These are phyloP conservation scores for Neurospora cerealis DNA, from an alignment of 495 filamentous ascomycete genomes.

Conservation along the genomic window DNA sequence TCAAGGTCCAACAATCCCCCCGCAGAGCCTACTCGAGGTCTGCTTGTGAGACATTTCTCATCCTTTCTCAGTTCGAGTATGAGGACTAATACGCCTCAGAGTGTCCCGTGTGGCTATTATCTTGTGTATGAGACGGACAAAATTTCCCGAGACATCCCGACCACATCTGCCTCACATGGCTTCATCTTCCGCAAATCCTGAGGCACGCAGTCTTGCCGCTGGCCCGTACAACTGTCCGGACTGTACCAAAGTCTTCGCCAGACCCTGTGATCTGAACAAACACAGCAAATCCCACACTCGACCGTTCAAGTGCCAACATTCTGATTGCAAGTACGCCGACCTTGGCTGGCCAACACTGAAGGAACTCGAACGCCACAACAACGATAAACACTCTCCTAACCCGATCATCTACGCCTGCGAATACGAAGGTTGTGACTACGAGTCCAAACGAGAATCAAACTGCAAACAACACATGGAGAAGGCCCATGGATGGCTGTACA, in stretches of 20 bases:
- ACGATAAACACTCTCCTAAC: constrained; percentile 77
- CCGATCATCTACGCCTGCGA: constrained; percentile 66
- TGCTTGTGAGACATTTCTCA: background rate
- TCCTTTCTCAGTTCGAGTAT: background rate
- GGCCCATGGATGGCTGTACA: constrained; percentile 77
- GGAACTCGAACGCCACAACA: constrained; percentile 85
- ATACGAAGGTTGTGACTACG: constrained; percentile 75
- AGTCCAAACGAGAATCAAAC: constrained; percentile 91
- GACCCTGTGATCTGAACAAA: constrained; percentile 85
- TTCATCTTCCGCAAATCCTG: constrained; percentile 8
- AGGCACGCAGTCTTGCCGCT: background rate
- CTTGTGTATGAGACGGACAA: background rate
- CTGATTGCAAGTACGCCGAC: constrained; percentile 69
- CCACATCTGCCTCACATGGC: background rate
- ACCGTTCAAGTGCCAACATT: constrained; percentile 77
- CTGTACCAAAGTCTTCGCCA: constrained; percentile 78
- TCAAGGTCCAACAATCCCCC: background rate
- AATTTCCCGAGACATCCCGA: background rate
- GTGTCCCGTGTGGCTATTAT: background rate
- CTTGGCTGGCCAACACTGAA: constrained; percentile 95
- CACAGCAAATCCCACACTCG: constrained; percentile 94
- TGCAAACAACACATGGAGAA: constrained; percentile 99
- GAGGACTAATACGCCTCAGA: background rate
- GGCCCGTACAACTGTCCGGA: constrained; percentile 20
- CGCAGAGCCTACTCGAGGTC: background rate